Evolutionary conservation across 2,329 filamentous ascomycete species (phyloP).

Genomic region (Aspergillus persii): DNA sequence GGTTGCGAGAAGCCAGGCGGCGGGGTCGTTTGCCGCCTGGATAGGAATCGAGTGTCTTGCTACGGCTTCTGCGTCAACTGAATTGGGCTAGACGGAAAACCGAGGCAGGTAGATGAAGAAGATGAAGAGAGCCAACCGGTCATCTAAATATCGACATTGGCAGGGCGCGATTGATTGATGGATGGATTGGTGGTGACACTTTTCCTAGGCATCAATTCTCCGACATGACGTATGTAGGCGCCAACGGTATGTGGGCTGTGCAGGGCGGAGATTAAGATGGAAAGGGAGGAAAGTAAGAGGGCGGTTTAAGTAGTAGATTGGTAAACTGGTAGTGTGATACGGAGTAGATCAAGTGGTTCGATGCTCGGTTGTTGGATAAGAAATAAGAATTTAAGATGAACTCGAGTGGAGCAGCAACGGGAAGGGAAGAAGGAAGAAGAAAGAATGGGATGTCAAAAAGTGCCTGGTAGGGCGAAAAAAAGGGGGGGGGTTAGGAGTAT

Average conservation of each 20-base stretch:
- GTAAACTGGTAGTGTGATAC: background rate
- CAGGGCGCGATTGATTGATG: too few species aligned
- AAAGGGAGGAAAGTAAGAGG: background rate
- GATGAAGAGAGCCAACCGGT: too few species aligned
- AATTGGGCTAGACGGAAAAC: too few species aligned
- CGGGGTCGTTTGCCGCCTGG: too few species aligned
- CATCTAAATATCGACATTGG: too few species aligned
- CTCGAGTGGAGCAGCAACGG: background rate
- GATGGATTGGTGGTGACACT: background rate
- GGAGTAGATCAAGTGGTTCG: too few species aligned
- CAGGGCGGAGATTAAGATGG: background rate
- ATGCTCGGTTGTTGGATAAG: background rate
- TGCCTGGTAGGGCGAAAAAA: background rate
- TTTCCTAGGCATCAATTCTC: background rate
- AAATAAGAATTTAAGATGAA: background rate
- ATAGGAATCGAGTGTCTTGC: too few species aligned
- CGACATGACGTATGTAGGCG: background rate
- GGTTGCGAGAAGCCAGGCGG: constrained; percentile 1
- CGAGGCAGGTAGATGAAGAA: too few species aligned
- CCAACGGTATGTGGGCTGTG: background rate
- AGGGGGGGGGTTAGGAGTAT: too few species aligned
- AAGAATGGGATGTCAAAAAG: background rate
- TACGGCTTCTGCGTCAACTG: too few species aligned
- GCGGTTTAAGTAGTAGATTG: too few species aligned
- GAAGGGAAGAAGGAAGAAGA: background rate